These are phyloP conservation scores for Capronia epimyces DNA, from an alignment of 2,329 filamentous ascomycete genomes.

Conservation along the genomic window DNA sequence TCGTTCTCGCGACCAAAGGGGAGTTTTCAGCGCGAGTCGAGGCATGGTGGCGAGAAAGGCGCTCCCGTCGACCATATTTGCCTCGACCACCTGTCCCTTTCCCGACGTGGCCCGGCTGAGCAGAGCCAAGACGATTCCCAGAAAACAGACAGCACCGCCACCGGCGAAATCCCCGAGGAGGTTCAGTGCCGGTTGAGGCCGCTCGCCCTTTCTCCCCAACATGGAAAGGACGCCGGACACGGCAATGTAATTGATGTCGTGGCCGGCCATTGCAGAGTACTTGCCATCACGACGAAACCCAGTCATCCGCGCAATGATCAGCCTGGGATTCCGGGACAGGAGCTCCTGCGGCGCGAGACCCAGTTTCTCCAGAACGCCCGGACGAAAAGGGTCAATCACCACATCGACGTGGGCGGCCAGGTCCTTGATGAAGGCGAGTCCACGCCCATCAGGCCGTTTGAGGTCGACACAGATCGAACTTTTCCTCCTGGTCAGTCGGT, in stretches of 20 bases:
- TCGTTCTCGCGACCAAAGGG: slow-evolving; percentile 58
- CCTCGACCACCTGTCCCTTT: slow-evolving; percentile 80
- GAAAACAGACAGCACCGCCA: slow-evolving; percentile 73
- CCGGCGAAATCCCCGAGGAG: slow-evolving; percentile 86
- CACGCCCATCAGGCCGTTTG: too few species aligned
- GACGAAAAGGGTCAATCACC: slow-evolving; percentile 64
- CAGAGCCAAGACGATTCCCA: slow-evolving; percentile 75
- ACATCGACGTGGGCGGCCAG: too few species aligned
- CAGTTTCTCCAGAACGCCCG: slow-evolving; percentile 57
- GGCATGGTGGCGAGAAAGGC: slow-evolving; percentile 74
- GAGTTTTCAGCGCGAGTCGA: slow-evolving; percentile 59
- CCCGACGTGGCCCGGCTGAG: slow-evolving; percentile 52
- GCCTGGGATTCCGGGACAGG: slow-evolving; percentile 58
- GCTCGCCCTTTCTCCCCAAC: slow-evolving; percentile 57
- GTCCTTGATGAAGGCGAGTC: too few species aligned
- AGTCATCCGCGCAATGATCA: slow-evolving; percentile 80
- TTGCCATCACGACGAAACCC: slow-evolving; percentile 81
- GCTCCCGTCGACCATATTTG: slow-evolving; percentile 90
- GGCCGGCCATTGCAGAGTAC: slow-evolving; percentile 81
- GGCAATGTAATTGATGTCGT: slow-evolving; percentile 94
- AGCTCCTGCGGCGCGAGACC: slow-evolving; percentile 58
- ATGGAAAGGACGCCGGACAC: slow-evolving; percentile 73
- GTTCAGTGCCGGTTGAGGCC: slow-evolving; percentile 76
- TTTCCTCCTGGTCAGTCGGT: too few species aligned
- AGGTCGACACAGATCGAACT: too few species aligned